Base-by-base conservation (phyloP, 768 basidiomycete genomes). In the Phylloporus rhodoxanthus region DNA sequence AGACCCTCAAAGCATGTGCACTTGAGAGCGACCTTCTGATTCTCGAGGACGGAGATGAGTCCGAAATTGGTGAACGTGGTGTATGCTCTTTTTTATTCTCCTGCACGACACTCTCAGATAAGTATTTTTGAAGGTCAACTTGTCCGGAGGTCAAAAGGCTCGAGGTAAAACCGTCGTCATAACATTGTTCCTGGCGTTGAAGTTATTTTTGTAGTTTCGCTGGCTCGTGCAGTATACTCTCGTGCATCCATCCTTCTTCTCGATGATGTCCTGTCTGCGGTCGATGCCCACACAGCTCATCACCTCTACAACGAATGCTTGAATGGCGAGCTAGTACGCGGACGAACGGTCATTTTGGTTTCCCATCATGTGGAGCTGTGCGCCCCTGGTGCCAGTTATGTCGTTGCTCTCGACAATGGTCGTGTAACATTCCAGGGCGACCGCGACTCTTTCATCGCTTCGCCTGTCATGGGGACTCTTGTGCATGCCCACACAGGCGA, bases 291-390 rank as follows among this genome's bases (percentile, higher is more conserved):
- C 57, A 92, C 90, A 0, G 87, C 91, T 0, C 81, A 85, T 55
- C 87, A 89, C 68, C 78, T 98, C 39, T 85, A 85, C 58, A 73
- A 81, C 17, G 74, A 90, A 46, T 93, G 91, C 58, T 72, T 98
- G 19, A 74, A 77, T 54, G 92, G 94, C 8, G 82, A 87, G 41
- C 70, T 96, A 36, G 75, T 92, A 63, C 67, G 71, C n/a, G 83
- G 80, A 15, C 76, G 93, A 41, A 96, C 94, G 1, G 71, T 95
- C 43, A 75, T 97, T 39, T 75, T 98, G 20, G 92, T 96, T 44
- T 96, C 94, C 3, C 95, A 99, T 61, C 92, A 95, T 61, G 87
- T 96, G 29, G 87, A 92, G 60, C 75, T 98, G 4, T 92, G 90
- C 60, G 77, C 82, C 2, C 81, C 88, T 1, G 85, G 80, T 26